Evolutionary conservation across 192 early-diverging fungal genomes (phyloP).

Genomic region (Backusella luteola): DNA sequence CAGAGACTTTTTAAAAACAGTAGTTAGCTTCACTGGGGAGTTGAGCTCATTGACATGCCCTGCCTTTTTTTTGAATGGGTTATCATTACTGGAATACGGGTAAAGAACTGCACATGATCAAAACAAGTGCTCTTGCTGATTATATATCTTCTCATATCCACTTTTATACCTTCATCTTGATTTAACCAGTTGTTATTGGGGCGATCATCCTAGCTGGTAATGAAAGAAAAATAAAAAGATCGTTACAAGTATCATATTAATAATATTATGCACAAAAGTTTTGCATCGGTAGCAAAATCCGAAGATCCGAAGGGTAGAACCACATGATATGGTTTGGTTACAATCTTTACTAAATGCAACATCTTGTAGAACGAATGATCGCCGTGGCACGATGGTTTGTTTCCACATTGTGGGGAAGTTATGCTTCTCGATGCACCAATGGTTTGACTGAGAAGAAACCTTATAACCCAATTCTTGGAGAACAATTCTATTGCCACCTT

Average conservation of each 20-base stretch:
- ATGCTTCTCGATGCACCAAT: constrained; percentile 65
- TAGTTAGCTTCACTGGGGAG: constrained; percentile 78
- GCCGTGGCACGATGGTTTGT: constrained; percentile 79
- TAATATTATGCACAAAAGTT: constrained; percentile 10
- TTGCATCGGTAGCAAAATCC: constrained; percentile 63
- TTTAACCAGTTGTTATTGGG: constrained; percentile 1
- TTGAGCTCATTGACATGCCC: constrained; percentile 78
- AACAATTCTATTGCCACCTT: constrained; percentile 61
- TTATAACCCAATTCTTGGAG: constrained; percentile 60
- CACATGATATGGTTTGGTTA: background rate
- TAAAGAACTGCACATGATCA: constrained; percentile 14
- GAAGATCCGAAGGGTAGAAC: constrained; percentile 34
- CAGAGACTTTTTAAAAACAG: constrained; percentile 57
- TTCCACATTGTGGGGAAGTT: constrained; percentile 78
- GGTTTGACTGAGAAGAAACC: constrained; percentile 77
- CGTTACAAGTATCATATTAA: background rate
- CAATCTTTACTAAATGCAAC: background rate
- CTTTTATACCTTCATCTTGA: background rate
- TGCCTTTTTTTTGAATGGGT: constrained; percentile 75
- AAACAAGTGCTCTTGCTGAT: background rate
- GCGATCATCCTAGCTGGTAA: constrained; percentile 9
- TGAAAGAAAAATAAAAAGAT: background rate
- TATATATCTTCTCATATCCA: background rate
- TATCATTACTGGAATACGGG: constrained; percentile 80
- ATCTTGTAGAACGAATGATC: constrained; percentile 61